phyloP scores from a whole-genome alignment of 208 protist species.

The Trypanosoma theileri region DNA sequence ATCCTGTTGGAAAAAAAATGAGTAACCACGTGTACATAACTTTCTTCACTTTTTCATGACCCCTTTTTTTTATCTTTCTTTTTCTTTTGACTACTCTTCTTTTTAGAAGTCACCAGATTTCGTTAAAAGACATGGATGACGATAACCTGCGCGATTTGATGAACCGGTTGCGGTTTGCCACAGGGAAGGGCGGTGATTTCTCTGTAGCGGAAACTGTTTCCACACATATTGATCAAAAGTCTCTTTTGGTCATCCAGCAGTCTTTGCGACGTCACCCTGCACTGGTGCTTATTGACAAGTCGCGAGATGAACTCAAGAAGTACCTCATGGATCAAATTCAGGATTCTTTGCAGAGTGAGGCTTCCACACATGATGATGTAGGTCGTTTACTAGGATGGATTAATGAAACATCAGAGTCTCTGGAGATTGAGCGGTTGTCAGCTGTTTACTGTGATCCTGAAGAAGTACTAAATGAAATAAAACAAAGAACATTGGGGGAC shows the following conservation, averaged over 20 bases:
- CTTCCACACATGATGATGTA: slow-evolving; percentile 29
- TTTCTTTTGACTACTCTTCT: slow-evolving; percentile 11
- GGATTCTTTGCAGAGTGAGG: slow-evolving; percentile 19
- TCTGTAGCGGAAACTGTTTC: slow-evolving; percentile 21
- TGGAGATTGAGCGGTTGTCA: slow-evolving; percentile 72
- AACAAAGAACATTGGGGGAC: slow-evolving; percentile 25
- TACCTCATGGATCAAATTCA: slow-evolving; percentile 31
- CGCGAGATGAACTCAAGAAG: slow-evolving; percentile 28
- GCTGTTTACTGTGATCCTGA: slow-evolving; percentile 45
- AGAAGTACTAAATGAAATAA: slow-evolving; percentile 15
- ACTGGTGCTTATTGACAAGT: slow-evolving; percentile 24
- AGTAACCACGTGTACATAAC: neutral
- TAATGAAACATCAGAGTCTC: slow-evolving; percentile 51
- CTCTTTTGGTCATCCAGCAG: slow-evolving; percentile 63
- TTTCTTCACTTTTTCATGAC: slow-evolving; percentile 1
- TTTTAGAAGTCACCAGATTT: neutral
- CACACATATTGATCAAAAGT: slow-evolving; percentile 42
- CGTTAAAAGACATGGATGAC: slow-evolving; percentile 34
- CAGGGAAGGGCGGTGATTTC: slow-evolving; percentile 42
- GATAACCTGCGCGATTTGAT: slow-evolving; percentile 63
- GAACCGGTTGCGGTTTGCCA: slow-evolving; percentile 63
- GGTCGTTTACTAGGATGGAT: slow-evolving; percentile 46
- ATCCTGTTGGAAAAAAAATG: too few species aligned
- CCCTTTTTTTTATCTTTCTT: slow-evolving; percentile 12
- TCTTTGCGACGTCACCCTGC: slow-evolving; percentile 66